Conservation (phyloP, 2,329 filamentous ascomycete genomes). For the Sporothrix inflata region DNA sequence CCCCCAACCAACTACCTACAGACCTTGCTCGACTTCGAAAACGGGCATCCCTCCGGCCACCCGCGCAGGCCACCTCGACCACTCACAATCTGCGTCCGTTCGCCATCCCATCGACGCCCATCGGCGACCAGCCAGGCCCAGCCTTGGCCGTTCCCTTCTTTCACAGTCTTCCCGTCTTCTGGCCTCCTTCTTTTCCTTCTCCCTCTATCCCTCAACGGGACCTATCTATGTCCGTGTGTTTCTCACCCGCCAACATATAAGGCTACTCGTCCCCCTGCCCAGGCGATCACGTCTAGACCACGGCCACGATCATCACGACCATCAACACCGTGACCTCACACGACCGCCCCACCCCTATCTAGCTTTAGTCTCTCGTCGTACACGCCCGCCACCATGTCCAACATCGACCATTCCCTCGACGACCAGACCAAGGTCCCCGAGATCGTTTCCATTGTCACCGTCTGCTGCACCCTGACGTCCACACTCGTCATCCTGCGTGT, state of each 20-base stretch:
- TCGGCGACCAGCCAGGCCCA: neutral
- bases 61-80: neutral
- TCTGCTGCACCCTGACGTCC: conserved; percentile 32
- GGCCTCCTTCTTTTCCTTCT: neutral
- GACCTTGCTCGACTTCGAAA: neutral
- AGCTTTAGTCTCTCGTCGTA: too few species aligned
- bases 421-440: conserved; percentile 34
- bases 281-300: neutral
- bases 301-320: too few species aligned
- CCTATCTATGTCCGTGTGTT: neutral
- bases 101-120: too few species aligned
- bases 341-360: too few species aligned
- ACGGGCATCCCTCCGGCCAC: neutral
- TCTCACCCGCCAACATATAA: too few species aligned
- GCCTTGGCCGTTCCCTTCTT: neutral
- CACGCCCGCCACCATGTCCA: conserved; percentile 4
- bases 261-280: neutral
- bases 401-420: conserved; percentile 30
- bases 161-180: neutral
- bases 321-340: too few species aligned
- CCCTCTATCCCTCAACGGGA: neutral
- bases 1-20: neutral
- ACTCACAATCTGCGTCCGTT: neutral
- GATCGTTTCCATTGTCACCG: conserved; percentile 35
- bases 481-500: neutral